Evolutionary conservation across 2,329 filamentous ascomycete genomes (phyloP).

Genomic region (Bipolaris bicolor): DNA sequence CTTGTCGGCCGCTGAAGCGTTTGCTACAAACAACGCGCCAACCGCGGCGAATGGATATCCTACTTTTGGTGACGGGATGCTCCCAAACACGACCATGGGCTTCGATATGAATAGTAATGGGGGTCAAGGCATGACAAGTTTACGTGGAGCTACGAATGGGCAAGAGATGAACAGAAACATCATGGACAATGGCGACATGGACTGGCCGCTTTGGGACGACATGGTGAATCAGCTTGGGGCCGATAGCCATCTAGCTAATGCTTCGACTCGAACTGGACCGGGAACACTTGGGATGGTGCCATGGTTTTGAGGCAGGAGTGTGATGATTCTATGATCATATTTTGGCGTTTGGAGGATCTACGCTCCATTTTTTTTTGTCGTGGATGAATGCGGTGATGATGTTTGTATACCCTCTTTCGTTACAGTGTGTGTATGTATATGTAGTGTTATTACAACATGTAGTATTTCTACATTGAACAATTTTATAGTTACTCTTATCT

Average conservation of each 20-base stretch:
- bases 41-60: slow-evolving; percentile 21
- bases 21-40: slow-evolving; percentile 10
- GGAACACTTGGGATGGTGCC: slow-evolving; percentile 32
- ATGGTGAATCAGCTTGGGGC: slow-evolving; percentile 56
- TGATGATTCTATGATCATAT: background rate
- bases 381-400: background rate
- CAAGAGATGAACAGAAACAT: slow-evolving; percentile 23
- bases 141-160: background rate
- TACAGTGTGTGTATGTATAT: background rate
- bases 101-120: slow-evolving; percentile 21
- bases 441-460: background rate
- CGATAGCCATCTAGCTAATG: slow-evolving; percentile 38
- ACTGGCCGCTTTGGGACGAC: slow-evolving; percentile 58
- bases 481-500: no score
- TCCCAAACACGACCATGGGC: slow-evolving; percentile 32
- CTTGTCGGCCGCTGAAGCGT: background rate
- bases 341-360: background rate
- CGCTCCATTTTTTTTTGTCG: background rate
- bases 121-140: slow-evolving; percentile 8
- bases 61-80: slow-evolving; percentile 19
- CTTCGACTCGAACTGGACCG: slow-evolving; percentile 17
- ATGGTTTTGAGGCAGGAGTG: slow-evolving; percentile 32
- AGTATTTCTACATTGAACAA: no score
- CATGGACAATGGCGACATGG: slow-evolving; percentile 51
- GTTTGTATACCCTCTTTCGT: background rate